Conservation (phyloP, 2,329 filamentous ascomycete genomes). For the Cercospora zeae-maydis region DNA sequence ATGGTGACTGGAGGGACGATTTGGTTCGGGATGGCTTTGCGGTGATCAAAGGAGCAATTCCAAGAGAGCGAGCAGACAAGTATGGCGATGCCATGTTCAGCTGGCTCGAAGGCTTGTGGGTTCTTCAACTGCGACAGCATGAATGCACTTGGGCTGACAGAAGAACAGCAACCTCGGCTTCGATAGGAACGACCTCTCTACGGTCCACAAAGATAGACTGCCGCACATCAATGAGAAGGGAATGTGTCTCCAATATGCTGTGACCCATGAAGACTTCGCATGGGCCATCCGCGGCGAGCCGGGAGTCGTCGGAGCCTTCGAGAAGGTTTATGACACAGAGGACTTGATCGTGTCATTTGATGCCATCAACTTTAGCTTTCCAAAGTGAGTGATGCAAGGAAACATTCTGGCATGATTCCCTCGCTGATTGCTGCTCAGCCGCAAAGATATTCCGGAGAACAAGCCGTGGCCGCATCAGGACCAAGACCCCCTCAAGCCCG, state of each 20-base stretch:
- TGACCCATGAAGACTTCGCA: conserved; percentile 49
- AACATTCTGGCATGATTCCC: not conserved
- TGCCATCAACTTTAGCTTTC: conserved; percentile 46
- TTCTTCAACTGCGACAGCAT: not conserved
- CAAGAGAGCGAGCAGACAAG: conserved; percentile 39
- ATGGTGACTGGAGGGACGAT: conserved; percentile 39
- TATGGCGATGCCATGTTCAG: conserved; percentile 35
- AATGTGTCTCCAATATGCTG: conserved; percentile 48
- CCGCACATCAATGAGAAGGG: conserved; percentile 48
- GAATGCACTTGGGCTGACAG: conserved; percentile 9
- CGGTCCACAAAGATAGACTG: conserved; percentile 36
- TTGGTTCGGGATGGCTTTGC: conserved; percentile 43
- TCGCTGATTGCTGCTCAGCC: conserved; percentile 28
- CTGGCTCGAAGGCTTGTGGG: conserved; percentile 37
- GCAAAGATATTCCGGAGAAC: conserved; percentile 38
- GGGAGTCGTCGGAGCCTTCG: conserved; percentile 47
- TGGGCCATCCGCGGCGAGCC: conserved; percentile 50
- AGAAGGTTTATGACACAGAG: conserved; percentile 45
- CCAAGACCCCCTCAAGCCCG: conserved; percentile 44
- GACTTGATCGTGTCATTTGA: conserved; percentile 52
- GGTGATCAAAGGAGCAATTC: conserved; percentile 48
- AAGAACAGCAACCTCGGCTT: conserved; percentile 37
- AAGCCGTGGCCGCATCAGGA: conserved; percentile 49
- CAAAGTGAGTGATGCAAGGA: conserved; percentile 22
- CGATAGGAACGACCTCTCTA: conserved; percentile 37